These are phyloP conservation scores for Xylaria sp. DNA, from an alignment of 2,329 filamentous ascomycete genomes.

Conservation along the genomic window DNA sequence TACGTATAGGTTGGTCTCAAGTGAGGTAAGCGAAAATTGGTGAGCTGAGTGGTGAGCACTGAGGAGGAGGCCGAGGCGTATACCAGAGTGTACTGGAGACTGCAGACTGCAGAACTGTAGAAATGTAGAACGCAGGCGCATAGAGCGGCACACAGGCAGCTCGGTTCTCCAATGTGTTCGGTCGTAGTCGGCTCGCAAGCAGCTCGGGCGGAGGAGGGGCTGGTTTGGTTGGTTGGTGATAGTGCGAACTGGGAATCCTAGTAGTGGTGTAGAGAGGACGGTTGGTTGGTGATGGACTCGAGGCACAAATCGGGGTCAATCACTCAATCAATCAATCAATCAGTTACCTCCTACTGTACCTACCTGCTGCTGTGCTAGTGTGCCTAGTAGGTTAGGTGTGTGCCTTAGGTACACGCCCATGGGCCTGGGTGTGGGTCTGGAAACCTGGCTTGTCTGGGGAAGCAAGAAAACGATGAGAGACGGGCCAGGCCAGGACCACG, in stretches of 20 bases:
- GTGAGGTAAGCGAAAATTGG: slow-evolving; percentile 14
- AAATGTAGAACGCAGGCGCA: slow-evolving; percentile 18
- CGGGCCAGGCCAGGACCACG: too few species aligned
- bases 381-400: too few species aligned
- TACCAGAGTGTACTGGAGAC: not conserved
- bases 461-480: slow-evolving; percentile 2
- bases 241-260: not conserved
- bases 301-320: slow-evolving; percentile 10
- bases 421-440: not conserved
- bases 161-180: not conserved
- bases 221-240: not conserved
- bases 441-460: slow-evolving; percentile 15
- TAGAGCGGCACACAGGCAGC: not conserved
- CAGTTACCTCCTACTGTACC: too few species aligned
- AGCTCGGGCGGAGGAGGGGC: not conserved
- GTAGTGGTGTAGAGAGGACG: not conserved
- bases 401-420: too few species aligned
- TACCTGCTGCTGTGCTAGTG: too few species aligned
- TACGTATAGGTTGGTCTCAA: not conserved
- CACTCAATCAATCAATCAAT: too few species aligned
- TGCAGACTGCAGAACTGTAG: too few species aligned
- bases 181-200: too few species aligned
- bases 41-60: slow-evolving; percentile 9
- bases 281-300: slow-evolving; percentile 6
- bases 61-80: slow-evolving; percentile 8